Evolutionary conservation across 2,329 filamentous ascomycete genomes (phyloP).

Genomic region (Sporothrix brasiliensis): DNA sequence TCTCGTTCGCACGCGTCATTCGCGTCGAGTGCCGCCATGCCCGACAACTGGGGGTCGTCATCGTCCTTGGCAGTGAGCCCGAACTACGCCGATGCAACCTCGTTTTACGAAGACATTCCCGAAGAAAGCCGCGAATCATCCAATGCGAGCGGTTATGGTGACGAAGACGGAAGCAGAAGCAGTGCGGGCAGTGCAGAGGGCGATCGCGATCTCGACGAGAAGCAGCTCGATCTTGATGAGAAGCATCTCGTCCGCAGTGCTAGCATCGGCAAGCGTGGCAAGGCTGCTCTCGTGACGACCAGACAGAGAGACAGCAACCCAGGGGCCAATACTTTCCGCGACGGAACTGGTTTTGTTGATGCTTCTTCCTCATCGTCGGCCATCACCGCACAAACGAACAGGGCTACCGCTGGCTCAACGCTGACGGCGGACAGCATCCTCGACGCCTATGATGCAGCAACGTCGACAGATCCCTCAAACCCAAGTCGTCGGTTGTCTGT

Average conservation of each 20-base stretch:
- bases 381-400: constrained; percentile 44
- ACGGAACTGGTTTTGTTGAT: constrained; percentile 53
- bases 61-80: constrained; percentile 51
- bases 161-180: constrained; percentile 46
- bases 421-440: constrained; percentile 54
- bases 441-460: constrained; percentile 55
- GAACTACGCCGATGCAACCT: constrained; percentile 51
- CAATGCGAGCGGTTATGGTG: constrained; percentile 52
- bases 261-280: constrained; percentile 63
- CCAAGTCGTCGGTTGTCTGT: constrained; percentile 36
- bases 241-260: constrained; percentile 62
- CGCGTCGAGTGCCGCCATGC: constrained; percentile 73
- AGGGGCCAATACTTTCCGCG: constrained; percentile 46
- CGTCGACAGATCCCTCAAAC: constrained; percentile 48
- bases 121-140: constrained; percentile 50
- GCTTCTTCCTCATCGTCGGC: constrained; percentile 53
- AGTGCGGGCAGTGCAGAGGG: constrained; percentile 46
- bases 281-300: constrained; percentile 58
- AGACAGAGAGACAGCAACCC: constrained; percentile 31
- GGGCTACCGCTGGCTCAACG: constrained; percentile 38
- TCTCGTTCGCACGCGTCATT: constrained; percentile 64
- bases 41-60: constrained; percentile 63
- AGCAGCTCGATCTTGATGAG: constrained; percentile 58
- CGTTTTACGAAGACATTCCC: constrained; percentile 52
- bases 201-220: constrained; percentile 58